Percentiles rank a stretch among this genome's conserved stretches.
Conservation (phyloP, 1,284 basidiomycete species). For the Irpex rosettiformis region DNA sequence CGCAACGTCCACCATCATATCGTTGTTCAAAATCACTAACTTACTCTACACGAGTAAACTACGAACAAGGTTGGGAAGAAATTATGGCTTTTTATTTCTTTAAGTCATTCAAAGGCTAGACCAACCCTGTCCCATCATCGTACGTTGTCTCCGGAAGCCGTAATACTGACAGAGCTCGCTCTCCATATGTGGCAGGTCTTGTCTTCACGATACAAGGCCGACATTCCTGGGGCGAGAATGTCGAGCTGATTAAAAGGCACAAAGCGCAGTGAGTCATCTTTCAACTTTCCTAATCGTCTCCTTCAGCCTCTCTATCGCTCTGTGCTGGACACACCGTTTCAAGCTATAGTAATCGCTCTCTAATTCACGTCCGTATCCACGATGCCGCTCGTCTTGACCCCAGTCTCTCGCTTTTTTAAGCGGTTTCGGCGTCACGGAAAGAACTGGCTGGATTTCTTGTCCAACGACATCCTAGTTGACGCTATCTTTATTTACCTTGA, state of each 20-base stretch:
- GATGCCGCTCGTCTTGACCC: conserved; percentile 6
- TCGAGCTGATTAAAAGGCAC: neutral
- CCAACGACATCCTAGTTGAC: conserved; percentile 44
- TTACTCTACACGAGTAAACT: neutral
- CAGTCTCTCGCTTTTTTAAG: neutral
- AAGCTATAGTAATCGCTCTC: neutral
- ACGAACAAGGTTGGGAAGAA: neutral
- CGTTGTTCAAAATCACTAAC: neutral
- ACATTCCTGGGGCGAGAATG: neutral
- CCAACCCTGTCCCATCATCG: no score
- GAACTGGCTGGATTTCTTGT: conserved; percentile 10
- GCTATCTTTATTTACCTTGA: conserved; percentile 43
- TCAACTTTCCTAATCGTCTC: neutral
- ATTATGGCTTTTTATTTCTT: neutral
- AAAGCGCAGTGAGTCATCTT: neutral
- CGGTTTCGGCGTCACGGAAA: neutral
- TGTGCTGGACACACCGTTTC: neutral
- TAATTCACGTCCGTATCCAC: neutral
- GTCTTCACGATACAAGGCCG: neutral
- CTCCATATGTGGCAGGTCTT: neutral
- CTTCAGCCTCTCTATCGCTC: neutral
- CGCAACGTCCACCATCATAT: neutral
- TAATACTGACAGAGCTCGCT: neutral
- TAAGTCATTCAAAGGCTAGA: neutral
- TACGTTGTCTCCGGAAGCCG: neutral